These are phyloP conservation scores for Hericium erinaceus DNA, from an alignment of 768 basidiomycete genomes.

Conservation along the genomic window DNA sequence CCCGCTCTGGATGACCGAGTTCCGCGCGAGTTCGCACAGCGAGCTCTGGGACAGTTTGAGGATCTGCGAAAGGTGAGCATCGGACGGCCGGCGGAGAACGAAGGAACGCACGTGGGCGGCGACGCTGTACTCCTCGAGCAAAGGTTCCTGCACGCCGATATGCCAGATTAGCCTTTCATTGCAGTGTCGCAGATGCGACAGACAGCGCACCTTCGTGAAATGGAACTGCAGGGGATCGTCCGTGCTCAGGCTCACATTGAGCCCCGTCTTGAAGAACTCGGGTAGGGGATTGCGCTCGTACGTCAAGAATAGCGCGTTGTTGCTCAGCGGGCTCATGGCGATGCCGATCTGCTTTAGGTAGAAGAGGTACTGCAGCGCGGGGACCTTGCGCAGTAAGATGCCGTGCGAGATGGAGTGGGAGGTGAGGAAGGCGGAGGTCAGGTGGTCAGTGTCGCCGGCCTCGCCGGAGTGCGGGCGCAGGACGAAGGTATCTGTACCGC, in stretches of 20 bases:
- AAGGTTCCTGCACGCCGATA: slow-evolving; percentile 55
- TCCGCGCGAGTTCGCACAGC: slow-evolving; percentile 94
- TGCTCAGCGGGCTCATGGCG: slow-evolving; percentile 97
- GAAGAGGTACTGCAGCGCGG: slow-evolving; percentile 93
- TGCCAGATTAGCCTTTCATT: background rate
- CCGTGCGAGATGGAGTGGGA: slow-evolving; percentile 98
- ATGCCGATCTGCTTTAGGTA: slow-evolving; percentile 97
- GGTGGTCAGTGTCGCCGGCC: slow-evolving; percentile 96
- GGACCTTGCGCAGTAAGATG: slow-evolving; percentile 96
- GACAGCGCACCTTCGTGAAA: slow-evolving; percentile 73
- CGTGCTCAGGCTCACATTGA: slow-evolving; percentile 94
- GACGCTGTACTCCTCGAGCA: slow-evolving; percentile 95
- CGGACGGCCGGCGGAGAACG: background rate
- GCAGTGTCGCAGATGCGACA: background rate
- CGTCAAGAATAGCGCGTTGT: slow-evolving; percentile 93
- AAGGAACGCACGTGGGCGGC: slow-evolving; percentile 73
- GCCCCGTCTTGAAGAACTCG: slow-evolving; percentile 91
- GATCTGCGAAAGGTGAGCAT: slow-evolving; percentile 44
- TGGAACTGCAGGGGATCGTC: slow-evolving; percentile 97
- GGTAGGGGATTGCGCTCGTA: slow-evolving; percentile 97
- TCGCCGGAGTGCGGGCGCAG: slow-evolving; percentile 96
- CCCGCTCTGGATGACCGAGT: slow-evolving; percentile 93
- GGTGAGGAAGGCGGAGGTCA: slow-evolving; percentile 91
- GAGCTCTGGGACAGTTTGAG: slow-evolving; percentile 94
- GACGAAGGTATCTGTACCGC: slow-evolving; percentile 70